Evolutionary conservation across 169 alveolate species (phyloP).

Genomic region (Plasmodium chabaudi): DNA sequence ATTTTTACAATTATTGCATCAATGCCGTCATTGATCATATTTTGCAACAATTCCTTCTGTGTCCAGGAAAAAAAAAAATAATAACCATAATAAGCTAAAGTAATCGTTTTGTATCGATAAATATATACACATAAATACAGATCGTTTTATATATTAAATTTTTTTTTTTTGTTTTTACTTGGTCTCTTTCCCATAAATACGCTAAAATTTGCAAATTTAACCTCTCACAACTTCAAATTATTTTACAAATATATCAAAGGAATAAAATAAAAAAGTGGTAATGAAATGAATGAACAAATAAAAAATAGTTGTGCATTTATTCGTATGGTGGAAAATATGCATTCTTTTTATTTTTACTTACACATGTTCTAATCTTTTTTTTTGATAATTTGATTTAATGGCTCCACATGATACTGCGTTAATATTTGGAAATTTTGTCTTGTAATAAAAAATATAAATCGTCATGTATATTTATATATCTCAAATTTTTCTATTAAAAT

Average conservation of each 20-base stretch:
- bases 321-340: too few relatives aligned
- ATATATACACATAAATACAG: constrained; percentile 44
- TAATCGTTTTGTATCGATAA: constrained; percentile 27
- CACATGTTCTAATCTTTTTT: constrained; percentile 96
- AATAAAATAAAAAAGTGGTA: background rate
- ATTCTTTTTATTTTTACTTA: constrained; percentile 81
- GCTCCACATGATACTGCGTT: constrained; percentile 93
- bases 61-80: constrained; percentile 82
- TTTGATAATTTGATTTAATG: constrained; percentile 96
- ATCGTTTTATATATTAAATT: background rate
- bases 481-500: too few relatives aligned
- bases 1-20: constrained; percentile 93
- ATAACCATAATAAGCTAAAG: constrained; percentile 64
- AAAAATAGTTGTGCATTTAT: background rate
- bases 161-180: constrained; percentile 25
- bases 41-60: constrained; percentile 89
- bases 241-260: constrained; percentile 13
- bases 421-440: constrained; percentile 54
- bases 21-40: constrained; percentile 92
- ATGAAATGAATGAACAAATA: background rate
- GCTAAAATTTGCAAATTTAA: constrained; percentile 78
- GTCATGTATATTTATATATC: background rate
- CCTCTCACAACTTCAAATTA: constrained; percentile 36
- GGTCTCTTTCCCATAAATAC: constrained; percentile 82
- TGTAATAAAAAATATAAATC: background rate